A percentile compares a stretch with the other conserved stretches of the same genome.
Conservation (phyloP, 768 basidiomycete genomes). For the Tricholoma sp. region DNA sequence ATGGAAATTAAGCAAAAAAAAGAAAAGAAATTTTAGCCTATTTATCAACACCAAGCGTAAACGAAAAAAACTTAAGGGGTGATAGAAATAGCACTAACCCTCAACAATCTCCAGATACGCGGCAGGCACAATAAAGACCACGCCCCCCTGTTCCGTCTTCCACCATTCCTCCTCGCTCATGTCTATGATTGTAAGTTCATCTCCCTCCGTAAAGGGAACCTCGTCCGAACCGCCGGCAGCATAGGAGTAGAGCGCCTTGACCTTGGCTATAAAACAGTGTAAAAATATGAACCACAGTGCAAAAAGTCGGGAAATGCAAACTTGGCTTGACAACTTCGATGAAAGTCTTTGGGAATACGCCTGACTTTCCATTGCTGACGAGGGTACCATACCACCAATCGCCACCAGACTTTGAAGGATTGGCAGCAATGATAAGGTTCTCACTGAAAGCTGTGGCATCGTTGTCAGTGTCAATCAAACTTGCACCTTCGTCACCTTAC, state of each 20-base stretch:
- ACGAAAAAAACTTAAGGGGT: constrained; percentile 51
- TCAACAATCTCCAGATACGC: constrained; percentile 80
- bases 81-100: constrained; percentile 72
- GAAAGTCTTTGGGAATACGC: constrained; percentile 90
- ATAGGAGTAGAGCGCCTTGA: constrained; percentile 81
- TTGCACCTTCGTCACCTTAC: constrained; percentile 37
- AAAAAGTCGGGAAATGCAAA: constrained; percentile 31
- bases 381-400: constrained; percentile 93
- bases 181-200: constrained; percentile 75
- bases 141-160: constrained; percentile 86
- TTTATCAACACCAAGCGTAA: constrained; percentile 45
- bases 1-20: constrained; percentile 51
- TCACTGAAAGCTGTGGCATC: constrained; percentile 61
- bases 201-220: constrained; percentile 80
- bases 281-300: constrained; percentile 2
- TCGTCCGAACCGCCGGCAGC: constrained; percentile 68
- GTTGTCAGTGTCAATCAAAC: background rate
- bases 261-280: constrained; percentile 41
- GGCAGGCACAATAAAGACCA: constrained; percentile 88
- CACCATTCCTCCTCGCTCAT: constrained; percentile 87
- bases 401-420: constrained; percentile 80
- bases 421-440: constrained; percentile 71
- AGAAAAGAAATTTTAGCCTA: constrained; percentile 73
- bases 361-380: constrained; percentile 58
- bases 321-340: constrained; percentile 67